Evolutionary conservation across 2,329 filamentous ascomycete genomes (phyloP), one percentile per base, ranked within the genome.

Genomic region (Geosmithia morbida): DNA sequence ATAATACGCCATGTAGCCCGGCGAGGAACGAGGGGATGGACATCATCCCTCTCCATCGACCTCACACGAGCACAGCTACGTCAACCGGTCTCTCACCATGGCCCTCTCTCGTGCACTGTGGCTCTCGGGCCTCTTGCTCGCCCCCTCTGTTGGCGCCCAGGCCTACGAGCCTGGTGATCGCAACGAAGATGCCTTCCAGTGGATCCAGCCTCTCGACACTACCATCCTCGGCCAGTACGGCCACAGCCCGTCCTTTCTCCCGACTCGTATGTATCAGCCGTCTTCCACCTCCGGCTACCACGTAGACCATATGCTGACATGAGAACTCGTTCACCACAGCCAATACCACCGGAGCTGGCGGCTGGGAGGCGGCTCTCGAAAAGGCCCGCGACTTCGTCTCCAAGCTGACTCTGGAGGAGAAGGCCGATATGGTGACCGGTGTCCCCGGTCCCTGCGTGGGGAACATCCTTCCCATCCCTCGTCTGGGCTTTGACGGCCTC

Each of bases 401-500:
- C 7, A 44, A 61, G 48, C 44, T 61, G 18, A 61, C 58, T 1
- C 43, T 58, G 2, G 52, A 57, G 20, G 59, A 61, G 46, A 61
- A 61, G 54, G 52, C 59, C 33, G 51, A 56, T 41, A 60, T 62
- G 58, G 59, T 61, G 16, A 64, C 62, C 11, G 62, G 61, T 2
- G 51, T 56, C 26, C 56, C 60, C 10, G 60, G 60, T 7, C 60
- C 60, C 7, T 62, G 60, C 41, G 58, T 61, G 1, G 60, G 60
- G 44, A 62, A 62, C 54, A 61, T 69, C 7, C 53, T 60, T 10
- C 51, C 63, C 33, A 66, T 69, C 46, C 55, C 59, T 5, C 63
- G 66, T 10, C 55, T 69, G 49, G 65, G 64, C 49, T 69, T 69
- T 54, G 54, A 60, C 2, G 67, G 67, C 3, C 57, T 69, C 14